phyloP scores from a whole-genome alignment of 2,329 filamentous ascomycete species.

The Ceratocystis cacaofunesta region DNA sequence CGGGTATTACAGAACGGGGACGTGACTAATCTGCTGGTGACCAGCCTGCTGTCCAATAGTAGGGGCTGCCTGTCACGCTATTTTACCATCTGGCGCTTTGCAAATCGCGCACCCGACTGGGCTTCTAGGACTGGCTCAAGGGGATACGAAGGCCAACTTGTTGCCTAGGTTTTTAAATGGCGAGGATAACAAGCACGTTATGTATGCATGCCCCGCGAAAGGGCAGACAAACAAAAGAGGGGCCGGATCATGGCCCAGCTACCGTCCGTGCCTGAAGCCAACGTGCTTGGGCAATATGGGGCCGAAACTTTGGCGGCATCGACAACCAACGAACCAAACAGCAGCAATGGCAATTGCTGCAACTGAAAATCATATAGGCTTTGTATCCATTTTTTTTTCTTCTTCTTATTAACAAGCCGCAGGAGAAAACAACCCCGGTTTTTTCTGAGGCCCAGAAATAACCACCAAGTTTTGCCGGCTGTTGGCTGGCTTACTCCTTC shows the following conservation, averaged over 20 bases:
- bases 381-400: neutral
- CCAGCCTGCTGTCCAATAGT: neutral
- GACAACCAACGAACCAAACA: neutral
- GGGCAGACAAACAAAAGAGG: neutral
- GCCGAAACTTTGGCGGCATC: neutral
- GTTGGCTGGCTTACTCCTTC: neutral
- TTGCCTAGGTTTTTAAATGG: neutral
- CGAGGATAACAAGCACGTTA: neutral
- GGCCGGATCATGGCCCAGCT: neutral
- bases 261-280: neutral
- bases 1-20: no score
- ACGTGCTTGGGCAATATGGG: neutral
- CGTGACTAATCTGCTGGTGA: no score
- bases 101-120: no score
- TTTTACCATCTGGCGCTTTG: no score
- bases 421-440: no score
- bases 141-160: neutral
- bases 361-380: neutral
- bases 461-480: neutral
- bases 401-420: neutral
- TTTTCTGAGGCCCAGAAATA: neutral
- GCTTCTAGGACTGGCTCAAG: neutral
- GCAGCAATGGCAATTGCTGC: neutral
- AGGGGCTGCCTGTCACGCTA: neutral
- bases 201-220: constrained; percentile 1